Conservation (phyloP, 345 rosid species). For the Microcos paniculata region DNA sequence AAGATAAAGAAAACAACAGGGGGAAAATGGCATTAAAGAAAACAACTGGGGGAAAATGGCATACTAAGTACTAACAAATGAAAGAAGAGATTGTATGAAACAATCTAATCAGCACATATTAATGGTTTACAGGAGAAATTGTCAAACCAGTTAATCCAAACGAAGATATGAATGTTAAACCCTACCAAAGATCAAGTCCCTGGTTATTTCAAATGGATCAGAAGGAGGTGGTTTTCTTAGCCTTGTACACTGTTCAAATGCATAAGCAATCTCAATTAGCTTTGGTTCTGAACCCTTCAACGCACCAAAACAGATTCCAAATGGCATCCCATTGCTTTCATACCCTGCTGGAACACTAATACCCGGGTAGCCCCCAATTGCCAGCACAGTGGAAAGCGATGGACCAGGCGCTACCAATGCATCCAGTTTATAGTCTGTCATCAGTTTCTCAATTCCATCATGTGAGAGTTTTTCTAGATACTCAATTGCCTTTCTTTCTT, state of each 20-base stretch:
- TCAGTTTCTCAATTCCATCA: slow-evolving; percentile 36
- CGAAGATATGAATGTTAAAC: background rate
- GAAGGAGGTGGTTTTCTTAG: slow-evolving; percentile 27
- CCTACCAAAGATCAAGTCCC: background rate
- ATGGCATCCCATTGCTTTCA: slow-evolving; percentile 31
- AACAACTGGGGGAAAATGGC: background rate
- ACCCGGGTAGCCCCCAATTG: slow-evolving; percentile 46
- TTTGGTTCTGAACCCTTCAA: slow-evolving; percentile 42
- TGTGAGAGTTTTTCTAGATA: slow-evolving; percentile 15
- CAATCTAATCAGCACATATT: background rate
- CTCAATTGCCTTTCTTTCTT: slow-evolving; percentile 20
- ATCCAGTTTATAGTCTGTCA: slow-evolving; percentile 31
- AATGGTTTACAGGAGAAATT: background rate
- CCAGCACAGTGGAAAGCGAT: slow-evolving; percentile 23
- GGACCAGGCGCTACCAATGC: slow-evolving; percentile 30
- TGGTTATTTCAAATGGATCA: background rate
- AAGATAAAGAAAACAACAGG: background rate
- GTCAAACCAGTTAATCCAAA: background rate
- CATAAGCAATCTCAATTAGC: slow-evolving; percentile 47
- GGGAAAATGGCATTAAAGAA: background rate
- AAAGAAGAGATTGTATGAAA: background rate
- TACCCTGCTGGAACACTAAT: slow-evolving; percentile 42
- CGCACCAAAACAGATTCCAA: slow-evolving; percentile 43
- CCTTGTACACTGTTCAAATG: slow-evolving; percentile 34
- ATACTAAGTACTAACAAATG: too few relatives aligned